Evolutionary conservation across 192 early-diverging fungal species (phyloP), one percentile per base, ranked within the genome.

Genomic region (Backusella circina): DNA sequence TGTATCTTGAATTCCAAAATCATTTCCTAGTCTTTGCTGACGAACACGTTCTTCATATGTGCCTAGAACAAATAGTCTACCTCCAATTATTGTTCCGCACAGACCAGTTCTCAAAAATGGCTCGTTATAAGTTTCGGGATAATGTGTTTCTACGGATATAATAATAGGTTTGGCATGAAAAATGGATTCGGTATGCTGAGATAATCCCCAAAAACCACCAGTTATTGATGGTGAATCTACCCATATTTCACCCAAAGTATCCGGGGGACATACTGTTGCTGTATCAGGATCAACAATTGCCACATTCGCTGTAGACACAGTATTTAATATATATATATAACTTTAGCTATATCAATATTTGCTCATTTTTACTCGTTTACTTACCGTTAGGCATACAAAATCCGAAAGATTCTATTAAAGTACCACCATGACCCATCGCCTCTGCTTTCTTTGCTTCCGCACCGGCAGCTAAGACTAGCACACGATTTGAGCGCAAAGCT

Each of bases 161-260:
- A 91, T 74, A 41, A 90, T 44, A 12, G 91, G 90, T 31, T 86
- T 78, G 2, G 91, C 92, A 32, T 88, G 84, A 77, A 95, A 94
- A 5, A 94, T 91, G 33, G 88, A 89, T 74, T 91, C 86, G 1
- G 87, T 93, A 64, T 93, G 88, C 72, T 90, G 90, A 16, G 92
- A 89, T 36, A 95, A 79, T 16, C 85, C 90, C 93, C 91, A 94
- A 84, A 95, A 95, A 6, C 91, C 91, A 30, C 86, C 87, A 8
- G 90, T 88, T 47, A 96, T 81, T 31, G 86, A 89, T 15, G 91
- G 90, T 3, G 92, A 90, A 76, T 90, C 86, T 8, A 95, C 85
- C 93, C 94, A 95, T n/a, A 96, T 86, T 84, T 96, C 95, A 51
- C 95, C 95, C 69, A 95, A 88, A 1, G 88, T 84, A 79, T 93